A percentile compares a stretch with the other conserved stretches of the same genome.
Conservation (phyloP, 2,329 filamentous ascomycete genomes). For the Acrocalymma vagum region DNA sequence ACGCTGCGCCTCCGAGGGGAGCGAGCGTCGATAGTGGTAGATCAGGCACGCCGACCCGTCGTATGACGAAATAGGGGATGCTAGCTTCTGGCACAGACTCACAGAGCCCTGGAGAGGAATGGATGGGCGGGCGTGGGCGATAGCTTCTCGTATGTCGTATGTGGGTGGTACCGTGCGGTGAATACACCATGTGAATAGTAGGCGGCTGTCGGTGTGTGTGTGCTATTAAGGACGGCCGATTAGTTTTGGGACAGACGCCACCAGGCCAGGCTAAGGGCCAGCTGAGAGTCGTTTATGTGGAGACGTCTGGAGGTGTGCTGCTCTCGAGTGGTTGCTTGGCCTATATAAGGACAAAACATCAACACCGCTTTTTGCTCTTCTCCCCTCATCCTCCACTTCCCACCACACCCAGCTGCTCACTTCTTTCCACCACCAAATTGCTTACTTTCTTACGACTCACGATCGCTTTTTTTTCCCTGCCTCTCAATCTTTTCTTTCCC, state of each 20-base stretch:
- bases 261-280: conserved; percentile 31
- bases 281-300: conserved; percentile 38
- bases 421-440: conserved; percentile 23
- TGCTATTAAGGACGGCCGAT: conserved; percentile 26
- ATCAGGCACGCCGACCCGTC: conserved; percentile 35
- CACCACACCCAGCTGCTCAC: conserved; percentile 20
- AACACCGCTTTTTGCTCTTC: conserved; percentile 45
- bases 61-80: conserved; percentile 41
- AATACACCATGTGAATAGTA: too few relatives aligned
- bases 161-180: conserved; percentile 10
- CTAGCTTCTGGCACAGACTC: conserved; percentile 12
- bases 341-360: conserved; percentile 44
- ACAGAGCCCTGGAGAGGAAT: conserved; percentile 22
- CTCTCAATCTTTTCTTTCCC: conserved; percentile 31
- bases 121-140: conserved; percentile 20
- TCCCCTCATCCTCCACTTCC: conserved; percentile 28
- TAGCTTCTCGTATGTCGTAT: conserved; percentile 20
- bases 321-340: conserved; percentile 36
- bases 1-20: conserved; percentile 39
- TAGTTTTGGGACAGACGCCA: conserved; percentile 28
- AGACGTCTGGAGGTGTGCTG: conserved; percentile 35
- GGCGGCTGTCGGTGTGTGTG: conserved; percentile 21
- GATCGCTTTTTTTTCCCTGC: conserved; percentile 37
- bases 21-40: conserved; percentile 36
- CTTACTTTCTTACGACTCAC: conserved; percentile 25